Conservation (phyloP, 306 rosid genomes). For the Vachellia collinsii region DNA sequence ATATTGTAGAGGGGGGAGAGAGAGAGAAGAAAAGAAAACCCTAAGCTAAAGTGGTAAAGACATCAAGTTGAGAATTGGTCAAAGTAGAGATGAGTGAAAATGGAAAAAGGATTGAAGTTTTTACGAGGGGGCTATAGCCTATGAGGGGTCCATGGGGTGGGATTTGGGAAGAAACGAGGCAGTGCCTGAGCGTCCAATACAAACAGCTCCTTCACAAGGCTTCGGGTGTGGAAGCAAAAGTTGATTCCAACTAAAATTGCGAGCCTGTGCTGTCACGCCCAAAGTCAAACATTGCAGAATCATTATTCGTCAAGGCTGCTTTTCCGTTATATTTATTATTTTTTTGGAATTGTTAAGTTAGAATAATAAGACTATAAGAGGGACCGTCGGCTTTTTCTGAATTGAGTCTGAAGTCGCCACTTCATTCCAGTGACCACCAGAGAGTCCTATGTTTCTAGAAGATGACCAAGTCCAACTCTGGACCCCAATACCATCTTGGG, state of each 20-base stretch:
- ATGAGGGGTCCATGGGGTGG: too few species aligned
- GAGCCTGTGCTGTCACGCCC: not conserved
- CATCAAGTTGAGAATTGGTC: not conserved
- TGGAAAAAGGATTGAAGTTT: not conserved
- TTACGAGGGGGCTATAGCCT: not conserved
- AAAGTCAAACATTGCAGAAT: not conserved
- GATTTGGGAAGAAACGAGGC: not conserved
- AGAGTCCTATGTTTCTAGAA: not conserved
- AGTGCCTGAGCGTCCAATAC: not conserved
- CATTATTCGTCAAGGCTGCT: not conserved
- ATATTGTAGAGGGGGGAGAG: not conserved
- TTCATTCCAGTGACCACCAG: not conserved
- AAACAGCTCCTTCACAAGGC: not conserved
- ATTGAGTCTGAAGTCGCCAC: not conserved
- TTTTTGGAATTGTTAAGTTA: not conserved
- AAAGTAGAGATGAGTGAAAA: not conserved
- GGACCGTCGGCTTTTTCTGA: not conserved
- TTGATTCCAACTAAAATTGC: not conserved
- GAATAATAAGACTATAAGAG: not conserved
- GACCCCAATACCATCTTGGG: not conserved
- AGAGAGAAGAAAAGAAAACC: not conserved
- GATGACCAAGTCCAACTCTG: not conserved
- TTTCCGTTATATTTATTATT: not conserved
- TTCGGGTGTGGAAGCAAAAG: not conserved
- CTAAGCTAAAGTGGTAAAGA: not conserved